Conservation (phyloP, 805 yeast genomes). For the Citeromyces matritensis region DNA sequence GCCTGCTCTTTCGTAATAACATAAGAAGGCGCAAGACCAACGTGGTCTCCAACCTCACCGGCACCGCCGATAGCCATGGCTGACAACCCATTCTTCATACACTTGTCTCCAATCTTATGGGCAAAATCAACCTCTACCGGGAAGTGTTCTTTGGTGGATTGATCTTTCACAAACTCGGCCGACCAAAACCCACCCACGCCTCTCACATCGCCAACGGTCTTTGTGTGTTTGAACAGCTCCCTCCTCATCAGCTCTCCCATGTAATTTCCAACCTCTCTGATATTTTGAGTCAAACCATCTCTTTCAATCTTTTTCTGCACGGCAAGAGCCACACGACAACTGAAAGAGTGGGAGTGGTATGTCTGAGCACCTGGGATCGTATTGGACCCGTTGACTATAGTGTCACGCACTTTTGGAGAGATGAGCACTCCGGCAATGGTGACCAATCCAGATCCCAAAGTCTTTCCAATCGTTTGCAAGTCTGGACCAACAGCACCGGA, state of each 20-base stretch:
- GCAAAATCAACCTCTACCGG: conserved; percentile 14
- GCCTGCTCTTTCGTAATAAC: conserved; percentile 19
- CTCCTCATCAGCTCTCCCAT: conserved; percentile 19
- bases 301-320: conserved; percentile 26
- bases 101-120: conserved; percentile 15
- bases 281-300: conserved; percentile 21
- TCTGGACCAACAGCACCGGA: conserved; percentile 22
- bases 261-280: conserved; percentile 24
- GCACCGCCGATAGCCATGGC: conserved; percentile 24
- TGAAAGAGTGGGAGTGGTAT: conserved; percentile 31
- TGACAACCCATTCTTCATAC: conserved; percentile 23
- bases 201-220: conserved; percentile 33
- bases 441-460: conserved; percentile 33
- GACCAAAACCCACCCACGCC: conserved; percentile 44
- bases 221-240: conserved; percentile 11
- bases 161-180: conserved; percentile 32
- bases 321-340: conserved; percentile 28
- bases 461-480: conserved; percentile 32
- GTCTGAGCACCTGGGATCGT: conserved; percentile 31
- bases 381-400: conserved; percentile 23
- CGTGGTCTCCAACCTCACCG: conserved; percentile 25
- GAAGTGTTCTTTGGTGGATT: conserved; percentile 29
- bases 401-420: conserved; percentile 22
- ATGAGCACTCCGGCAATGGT: conserved; percentile 33
- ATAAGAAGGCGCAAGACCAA: conserved; percentile 29